phyloP scores from a whole-genome alignment of 2,329 filamentous ascomycete species.

The Nannizziopsis barbatae region DNA sequence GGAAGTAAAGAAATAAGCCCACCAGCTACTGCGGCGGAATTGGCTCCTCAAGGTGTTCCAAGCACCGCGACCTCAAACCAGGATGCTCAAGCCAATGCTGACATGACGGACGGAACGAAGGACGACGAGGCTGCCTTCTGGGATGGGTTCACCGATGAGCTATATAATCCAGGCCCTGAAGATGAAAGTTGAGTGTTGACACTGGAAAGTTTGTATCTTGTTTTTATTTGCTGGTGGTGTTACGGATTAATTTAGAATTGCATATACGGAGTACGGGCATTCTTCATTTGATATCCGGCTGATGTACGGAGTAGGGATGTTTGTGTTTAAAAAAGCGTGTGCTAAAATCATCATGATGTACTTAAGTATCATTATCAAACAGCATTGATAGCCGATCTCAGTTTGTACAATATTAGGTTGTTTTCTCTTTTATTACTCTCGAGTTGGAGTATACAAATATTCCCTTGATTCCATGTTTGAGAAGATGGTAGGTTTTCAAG shows the following conservation, averaged over 20 bases:
- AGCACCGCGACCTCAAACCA: no score
- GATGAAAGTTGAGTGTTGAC: background rate
- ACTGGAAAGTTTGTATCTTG: background rate
- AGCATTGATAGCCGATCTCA: conserved; percentile 7
- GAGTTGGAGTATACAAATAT: no score
- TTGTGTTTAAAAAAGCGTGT: no score
- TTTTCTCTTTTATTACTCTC: background rate
- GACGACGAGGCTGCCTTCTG: no score
- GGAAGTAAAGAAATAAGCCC: no score
- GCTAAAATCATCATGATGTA: background rate
- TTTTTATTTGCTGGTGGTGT: background rate
- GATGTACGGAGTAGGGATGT: no score
- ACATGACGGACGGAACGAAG: background rate
- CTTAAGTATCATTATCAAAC: conserved; percentile 5
- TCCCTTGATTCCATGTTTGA: background rate
- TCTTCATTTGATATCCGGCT: background rate
- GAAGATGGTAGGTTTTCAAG: no score
- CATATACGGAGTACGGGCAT: background rate
- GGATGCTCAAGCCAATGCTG: no score
- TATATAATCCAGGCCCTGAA: background rate
- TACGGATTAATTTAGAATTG: background rate
- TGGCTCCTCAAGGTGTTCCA: no score
- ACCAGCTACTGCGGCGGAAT: no score
- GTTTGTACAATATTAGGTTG: background rate
- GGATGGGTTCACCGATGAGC: background rate